These are phyloP conservation scores for Triticum dicoccoides DNA, from an alignment of 176 grass and related monocot species.

Conservation along the genomic window DNA sequence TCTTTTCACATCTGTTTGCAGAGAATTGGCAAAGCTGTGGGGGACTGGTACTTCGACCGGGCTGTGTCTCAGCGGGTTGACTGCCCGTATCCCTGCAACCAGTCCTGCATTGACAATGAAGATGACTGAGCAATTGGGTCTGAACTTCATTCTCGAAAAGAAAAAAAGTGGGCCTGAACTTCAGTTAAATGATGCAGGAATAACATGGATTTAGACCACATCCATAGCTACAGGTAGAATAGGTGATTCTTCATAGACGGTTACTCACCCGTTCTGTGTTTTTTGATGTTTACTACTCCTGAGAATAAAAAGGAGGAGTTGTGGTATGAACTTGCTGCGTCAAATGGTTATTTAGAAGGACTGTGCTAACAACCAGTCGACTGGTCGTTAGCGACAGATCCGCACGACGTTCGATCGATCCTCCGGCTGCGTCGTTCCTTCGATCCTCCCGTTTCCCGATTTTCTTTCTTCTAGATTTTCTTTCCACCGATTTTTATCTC, in stretches of 20 bases:
- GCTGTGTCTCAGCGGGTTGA: slow-evolving; percentile 46
- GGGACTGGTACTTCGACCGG: slow-evolving; percentile 70
- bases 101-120: slow-evolving; percentile 62
- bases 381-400: too few relatives aligned
- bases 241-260: neutral
- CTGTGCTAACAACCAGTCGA: too few relatives aligned
- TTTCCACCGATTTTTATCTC: too few relatives aligned
- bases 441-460: too few relatives aligned
- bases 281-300: neutral
- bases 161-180: neutral
- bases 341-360: neutral
- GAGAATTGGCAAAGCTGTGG: slow-evolving; percentile 78
- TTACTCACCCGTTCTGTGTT: neutral
- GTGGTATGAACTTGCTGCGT: neutral
- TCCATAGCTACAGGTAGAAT: slow-evolving; percentile 2
- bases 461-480: too few relatives aligned
- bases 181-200: neutral
- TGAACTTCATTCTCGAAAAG: neutral
- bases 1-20: slow-evolving; percentile 28
- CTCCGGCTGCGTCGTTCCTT: too few relatives aligned
- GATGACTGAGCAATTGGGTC: slow-evolving; percentile 43
- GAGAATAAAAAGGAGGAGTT: neutral
- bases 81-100: slow-evolving; percentile 81
- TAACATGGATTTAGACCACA: too few relatives aligned
- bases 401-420: too few relatives aligned